Evolutionary conservation across 2,329 filamentous ascomycete species (phyloP).

Genomic region (Aspergillus quadricinctus): DNA sequence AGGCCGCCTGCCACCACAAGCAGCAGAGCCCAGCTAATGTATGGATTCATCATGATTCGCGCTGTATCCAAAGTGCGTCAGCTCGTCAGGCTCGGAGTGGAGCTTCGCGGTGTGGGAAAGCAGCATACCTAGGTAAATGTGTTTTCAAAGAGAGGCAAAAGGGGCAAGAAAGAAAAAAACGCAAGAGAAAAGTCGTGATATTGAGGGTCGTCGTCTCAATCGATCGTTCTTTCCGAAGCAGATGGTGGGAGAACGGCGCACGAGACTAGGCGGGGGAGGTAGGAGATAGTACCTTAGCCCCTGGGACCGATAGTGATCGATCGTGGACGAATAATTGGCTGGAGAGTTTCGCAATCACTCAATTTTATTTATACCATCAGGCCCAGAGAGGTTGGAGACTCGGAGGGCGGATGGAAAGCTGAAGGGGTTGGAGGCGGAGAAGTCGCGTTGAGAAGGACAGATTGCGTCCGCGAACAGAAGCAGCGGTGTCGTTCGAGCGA

Average conservation of each 20-base stretch:
- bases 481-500: neutral
- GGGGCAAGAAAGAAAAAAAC: neutral
- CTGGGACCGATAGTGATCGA: neutral
- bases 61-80: conserved; percentile 6
- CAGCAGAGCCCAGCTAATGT: conserved; percentile 42
- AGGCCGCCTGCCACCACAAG: conserved; percentile 39
- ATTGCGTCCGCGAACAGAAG: neutral
- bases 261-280: neutral
- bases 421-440: neutral
- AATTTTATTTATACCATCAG: neutral
- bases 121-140: conserved; percentile 7
- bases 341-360: neutral
- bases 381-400: neutral
- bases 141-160: neutral
- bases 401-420: neutral
- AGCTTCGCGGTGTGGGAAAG: neutral
- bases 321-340: neutral
- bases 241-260: neutral
- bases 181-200: neutral
- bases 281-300: neutral
- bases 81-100: neutral
- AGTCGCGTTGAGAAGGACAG: neutral
- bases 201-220: neutral
- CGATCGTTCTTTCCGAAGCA: neutral
- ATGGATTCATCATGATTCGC: conserved; percentile 39